These are phyloP conservation scores for Limtongia smithiae DNA, from an alignment of 805 yeast genomes.

Conservation along the genomic window DNA sequence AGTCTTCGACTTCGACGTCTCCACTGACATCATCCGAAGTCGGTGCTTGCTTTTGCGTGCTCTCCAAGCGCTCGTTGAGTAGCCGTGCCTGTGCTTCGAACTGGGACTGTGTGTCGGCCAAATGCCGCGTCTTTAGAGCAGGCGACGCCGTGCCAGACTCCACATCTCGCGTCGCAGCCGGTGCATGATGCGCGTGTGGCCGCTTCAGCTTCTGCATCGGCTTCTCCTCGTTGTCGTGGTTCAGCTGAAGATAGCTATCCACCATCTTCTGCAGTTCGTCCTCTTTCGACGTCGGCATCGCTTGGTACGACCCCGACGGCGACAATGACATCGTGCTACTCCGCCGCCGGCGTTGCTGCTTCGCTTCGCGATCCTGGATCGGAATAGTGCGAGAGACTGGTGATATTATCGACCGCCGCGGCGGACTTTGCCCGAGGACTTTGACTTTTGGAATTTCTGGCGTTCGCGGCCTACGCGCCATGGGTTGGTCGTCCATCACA, in stretches of 20 bases:
- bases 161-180: neutral
- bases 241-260: conserved; percentile 22
- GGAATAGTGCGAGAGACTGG: conserved; percentile 1
- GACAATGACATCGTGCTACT: conserved; percentile 19
- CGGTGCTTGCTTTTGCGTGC: too few relatives aligned
- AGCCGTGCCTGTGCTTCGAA: neutral
- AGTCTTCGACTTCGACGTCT: conserved; percentile 51
- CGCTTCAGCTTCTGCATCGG: conserved; percentile 8
- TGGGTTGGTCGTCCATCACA: neutral
- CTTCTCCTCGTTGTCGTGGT: conserved; percentile 7
- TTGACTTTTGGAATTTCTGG: conserved; percentile 20
- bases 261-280: conserved; percentile 29
- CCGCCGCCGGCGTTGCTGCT: conserved; percentile 7
- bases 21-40: neutral
- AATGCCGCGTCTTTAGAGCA: conserved; percentile 5
- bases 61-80: neutral
- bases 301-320: conserved; percentile 22
- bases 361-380: neutral
- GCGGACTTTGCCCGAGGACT: conserved; percentile 6
- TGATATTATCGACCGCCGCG: conserved; percentile 3
- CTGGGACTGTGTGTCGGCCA: conserved; percentile 5
- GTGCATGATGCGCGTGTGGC: conserved; percentile 12
- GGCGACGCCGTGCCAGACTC: conserved; percentile 14
- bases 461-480: neutral
- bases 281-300: conserved; percentile 15